phyloP scores from a whole-genome alignment of 2,329 filamentous ascomycete species.

The Apiospora pterosperma region DNA sequence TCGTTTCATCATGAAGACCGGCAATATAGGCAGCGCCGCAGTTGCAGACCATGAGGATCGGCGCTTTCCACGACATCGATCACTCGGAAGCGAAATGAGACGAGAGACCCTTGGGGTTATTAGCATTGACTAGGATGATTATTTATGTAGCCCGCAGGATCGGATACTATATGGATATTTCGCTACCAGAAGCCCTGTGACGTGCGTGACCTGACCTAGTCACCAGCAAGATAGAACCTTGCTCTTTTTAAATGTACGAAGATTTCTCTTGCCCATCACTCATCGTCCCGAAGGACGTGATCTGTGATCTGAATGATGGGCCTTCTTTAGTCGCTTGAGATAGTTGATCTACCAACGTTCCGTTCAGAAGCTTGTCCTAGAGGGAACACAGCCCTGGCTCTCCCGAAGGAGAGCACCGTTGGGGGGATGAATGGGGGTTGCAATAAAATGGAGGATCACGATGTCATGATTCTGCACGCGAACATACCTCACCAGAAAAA shows the following conservation, averaged over 20 bases:
- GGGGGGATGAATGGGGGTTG: slow-evolving; percentile 35
- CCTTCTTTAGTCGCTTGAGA: slow-evolving; percentile 31
- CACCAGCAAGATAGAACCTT: neutral
- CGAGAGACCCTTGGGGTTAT: too few species aligned
- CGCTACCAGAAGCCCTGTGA: neutral
- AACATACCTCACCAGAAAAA: neutral
- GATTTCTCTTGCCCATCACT: slow-evolving; percentile 36
- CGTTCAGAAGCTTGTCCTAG: slow-evolving; percentile 73
- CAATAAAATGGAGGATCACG: slow-evolving; percentile 1
- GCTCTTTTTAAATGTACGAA: slow-evolving; percentile 26
- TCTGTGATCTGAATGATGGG: slow-evolving; percentile 25
- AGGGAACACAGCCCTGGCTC: slow-evolving; percentile 67
- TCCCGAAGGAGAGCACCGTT: slow-evolving; percentile 72
- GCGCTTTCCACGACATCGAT: too few species aligned
- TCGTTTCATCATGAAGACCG: too few species aligned
- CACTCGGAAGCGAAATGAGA: too few species aligned
- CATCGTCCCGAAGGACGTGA: slow-evolving; percentile 23
- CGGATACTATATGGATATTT: neutral
- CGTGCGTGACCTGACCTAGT: neutral
- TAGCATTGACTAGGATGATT: neutral
- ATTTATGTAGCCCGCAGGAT: neutral
- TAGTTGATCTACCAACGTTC: slow-evolving; percentile 70
- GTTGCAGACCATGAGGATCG: too few species aligned
- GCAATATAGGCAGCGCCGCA: too few species aligned
- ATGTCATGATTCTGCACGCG: neutral